These are phyloP conservation scores for Oryza brachyantha DNA, from an alignment of 176 grass and related monocot species.

Conservation along the genomic window DNA sequence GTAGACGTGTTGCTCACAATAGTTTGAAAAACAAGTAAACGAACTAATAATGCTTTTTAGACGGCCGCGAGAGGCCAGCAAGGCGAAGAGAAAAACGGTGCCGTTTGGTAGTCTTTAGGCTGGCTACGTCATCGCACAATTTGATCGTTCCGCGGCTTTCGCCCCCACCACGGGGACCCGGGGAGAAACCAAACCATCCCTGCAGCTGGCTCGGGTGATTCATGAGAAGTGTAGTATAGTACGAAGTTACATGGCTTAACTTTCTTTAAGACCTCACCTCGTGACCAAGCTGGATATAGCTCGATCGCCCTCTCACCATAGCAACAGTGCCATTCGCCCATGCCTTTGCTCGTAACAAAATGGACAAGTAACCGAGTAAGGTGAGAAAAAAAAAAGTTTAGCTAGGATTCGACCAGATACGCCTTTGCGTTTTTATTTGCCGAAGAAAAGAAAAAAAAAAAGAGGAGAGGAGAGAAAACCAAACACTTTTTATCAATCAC, in stretches of 20 bases:
- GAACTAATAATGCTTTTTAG: conserved; percentile 21
- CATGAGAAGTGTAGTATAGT: neutral
- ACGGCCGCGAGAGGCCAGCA: neutral
- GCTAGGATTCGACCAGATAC: neutral
- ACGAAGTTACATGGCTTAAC: neutral
- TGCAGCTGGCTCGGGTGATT: neutral
- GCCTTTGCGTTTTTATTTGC: conserved; percentile 12
- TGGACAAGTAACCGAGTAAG: neutral
- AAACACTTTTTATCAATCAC: neutral
- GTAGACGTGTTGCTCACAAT: neutral
- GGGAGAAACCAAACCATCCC: neutral
- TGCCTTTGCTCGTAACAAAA: neutral
- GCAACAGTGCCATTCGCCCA: neutral
- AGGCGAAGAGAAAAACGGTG: neutral
- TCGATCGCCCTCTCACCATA: too few relatives aligned
- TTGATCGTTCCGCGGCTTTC: neutral
- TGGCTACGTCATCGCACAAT: neutral
- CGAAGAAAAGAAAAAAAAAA: neutral
- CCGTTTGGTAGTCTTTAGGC: neutral
- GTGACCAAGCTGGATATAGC: neutral
- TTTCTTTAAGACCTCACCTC: neutral
- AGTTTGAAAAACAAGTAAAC: neutral
- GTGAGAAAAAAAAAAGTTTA: neutral
- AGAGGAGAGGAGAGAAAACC: neutral
- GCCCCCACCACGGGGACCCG: neutral